Conservation (phyloP, 176 grass and related monocot species). For the Dactylis glomerata region DNA sequence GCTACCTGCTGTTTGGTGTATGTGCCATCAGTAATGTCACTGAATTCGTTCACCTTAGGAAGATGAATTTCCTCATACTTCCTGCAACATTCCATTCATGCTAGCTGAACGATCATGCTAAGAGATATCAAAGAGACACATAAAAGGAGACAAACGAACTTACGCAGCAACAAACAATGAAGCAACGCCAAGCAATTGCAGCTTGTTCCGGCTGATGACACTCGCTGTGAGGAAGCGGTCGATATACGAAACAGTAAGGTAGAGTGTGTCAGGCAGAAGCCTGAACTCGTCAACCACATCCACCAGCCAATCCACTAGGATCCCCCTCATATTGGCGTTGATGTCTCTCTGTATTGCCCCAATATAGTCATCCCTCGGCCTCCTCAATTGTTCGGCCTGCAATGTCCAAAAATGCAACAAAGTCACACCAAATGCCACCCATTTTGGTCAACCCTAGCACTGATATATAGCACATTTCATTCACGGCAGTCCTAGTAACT, state of each 20-base stretch:
- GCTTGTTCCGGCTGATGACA: slow-evolving; percentile 21
- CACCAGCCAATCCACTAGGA: slow-evolving; percentile 61
- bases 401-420: background rate
- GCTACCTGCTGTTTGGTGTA: slow-evolving; percentile 53
- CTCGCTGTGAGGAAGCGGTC: slow-evolving; percentile 44
- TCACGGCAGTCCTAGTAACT: background rate
- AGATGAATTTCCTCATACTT: slow-evolving; percentile 56
- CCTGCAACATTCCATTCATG: slow-evolving; percentile 32
- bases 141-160: slow-evolving; percentile 11
- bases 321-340: slow-evolving; percentile 34
- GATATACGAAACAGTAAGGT: slow-evolving; percentile 44
- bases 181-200: slow-evolving; percentile 50
- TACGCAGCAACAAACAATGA: slow-evolving; percentile 57
- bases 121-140: background rate
- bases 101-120: background rate
- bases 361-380: slow-evolving; percentile 35
- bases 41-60: slow-evolving; percentile 29
- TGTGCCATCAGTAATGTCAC: slow-evolving; percentile 34
- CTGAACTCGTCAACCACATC: slow-evolving; percentile 49
- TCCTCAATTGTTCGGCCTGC: slow-evolving; percentile 39
- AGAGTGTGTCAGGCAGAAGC: slow-evolving; percentile 46
- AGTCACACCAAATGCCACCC: background rate
- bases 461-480: background rate
- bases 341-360: slow-evolving; percentile 39
- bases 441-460: background rate